Evolutionary conservation across 2,329 filamentous ascomycete genomes (phyloP), one percentile per base, ranked within the genome.

Genomic region (Ceratocystis lukuohia): DNA sequence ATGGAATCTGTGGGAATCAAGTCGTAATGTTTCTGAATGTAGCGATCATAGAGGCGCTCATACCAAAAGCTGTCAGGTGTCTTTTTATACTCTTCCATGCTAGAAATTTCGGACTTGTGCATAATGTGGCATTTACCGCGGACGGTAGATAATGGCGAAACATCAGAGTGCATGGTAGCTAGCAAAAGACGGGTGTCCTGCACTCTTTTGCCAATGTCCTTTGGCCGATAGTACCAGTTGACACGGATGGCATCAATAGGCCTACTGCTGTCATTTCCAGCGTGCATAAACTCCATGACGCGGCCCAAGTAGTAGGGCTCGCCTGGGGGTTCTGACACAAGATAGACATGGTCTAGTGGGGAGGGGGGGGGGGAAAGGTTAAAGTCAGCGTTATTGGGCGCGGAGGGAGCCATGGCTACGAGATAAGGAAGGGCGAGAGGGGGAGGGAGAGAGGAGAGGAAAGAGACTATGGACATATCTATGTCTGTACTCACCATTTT

Each of bases 91-190:
- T 87, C 84, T 67, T 96, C 89, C 70, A 96, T 78, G 73, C 89
- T 87, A 45, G 84, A 77, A 69, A 97, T 93, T 74, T 97, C 91
- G 69, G 86, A 88, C 71, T 89, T 86, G 79, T 99, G 94, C 75
- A 84, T 82, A 75, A 99, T 94, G 70, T 87, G 85, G 76, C 93
- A 97, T 78, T 95, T 96, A 71, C 94, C 94, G 72, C 94, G 90
- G 71, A 99, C 80, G 59, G 94, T 91, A 63, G 91, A 91, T 72
- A 99, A 81, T 67, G 94, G 94, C 74, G 91, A 96, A 69, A 91
- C 88, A 78, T 99, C 94, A 30, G 94, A 97, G 76, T 99, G 94
- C 94, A 99, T 99, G 37, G 94, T 96, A 69, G 91, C 93, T 77
- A 93, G 96, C 64, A 99, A 85, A 72, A 93, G 81, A 69, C 94